These are phyloP conservation scores for Cutaneotrichosporon arboriforme DNA, from an alignment of 1,284 basidiomycete genomes.

Conservation along the genomic window DNA sequence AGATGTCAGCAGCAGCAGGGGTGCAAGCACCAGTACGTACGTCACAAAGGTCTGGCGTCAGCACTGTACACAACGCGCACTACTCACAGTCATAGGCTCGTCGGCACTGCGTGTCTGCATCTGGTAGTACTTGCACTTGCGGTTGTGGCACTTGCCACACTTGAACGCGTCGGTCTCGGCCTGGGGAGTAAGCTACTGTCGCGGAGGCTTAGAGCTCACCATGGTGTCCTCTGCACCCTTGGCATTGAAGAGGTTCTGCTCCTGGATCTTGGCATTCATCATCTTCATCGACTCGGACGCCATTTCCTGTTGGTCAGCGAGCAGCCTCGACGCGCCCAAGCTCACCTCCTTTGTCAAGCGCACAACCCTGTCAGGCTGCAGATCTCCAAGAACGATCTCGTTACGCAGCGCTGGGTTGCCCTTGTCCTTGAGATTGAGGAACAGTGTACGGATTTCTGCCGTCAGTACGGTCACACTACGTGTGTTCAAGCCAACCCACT, in stretches of 20 bases:
- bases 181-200: conserved; percentile 27
- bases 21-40: conserved; percentile 46
- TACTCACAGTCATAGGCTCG: conserved; percentile 88
- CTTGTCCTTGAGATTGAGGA: conserved; percentile 91
- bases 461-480: background rate
- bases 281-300: conserved; percentile 86
- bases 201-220: conserved; percentile 20
- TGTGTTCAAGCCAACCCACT: conserved; percentile 30
- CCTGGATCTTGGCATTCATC: conserved; percentile 72
- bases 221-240: conserved; percentile 81
- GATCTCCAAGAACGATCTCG: conserved; percentile 74
- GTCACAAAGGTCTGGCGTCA: conserved; percentile 57
- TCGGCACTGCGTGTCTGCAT: conserved; percentile 91
- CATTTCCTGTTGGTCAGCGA: conserved; percentile 61
- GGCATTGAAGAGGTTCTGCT: conserved; percentile 86
- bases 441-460: conserved; percentile 81
- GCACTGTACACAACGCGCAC: background rate
- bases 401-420: conserved; percentile 82
- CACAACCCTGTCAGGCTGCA: conserved; percentile 64
- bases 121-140: conserved; percentile 87
- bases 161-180: conserved; percentile 99
- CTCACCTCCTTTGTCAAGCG: conserved; percentile 66
- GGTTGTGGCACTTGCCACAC: conserved; percentile 84
- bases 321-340: too few species aligned
- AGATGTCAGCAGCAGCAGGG: conserved; percentile 10